phyloP scores from a whole-genome alignment of 371 early-diverging fungal genomes.

The Zancudomyces culisetae region DNA sequence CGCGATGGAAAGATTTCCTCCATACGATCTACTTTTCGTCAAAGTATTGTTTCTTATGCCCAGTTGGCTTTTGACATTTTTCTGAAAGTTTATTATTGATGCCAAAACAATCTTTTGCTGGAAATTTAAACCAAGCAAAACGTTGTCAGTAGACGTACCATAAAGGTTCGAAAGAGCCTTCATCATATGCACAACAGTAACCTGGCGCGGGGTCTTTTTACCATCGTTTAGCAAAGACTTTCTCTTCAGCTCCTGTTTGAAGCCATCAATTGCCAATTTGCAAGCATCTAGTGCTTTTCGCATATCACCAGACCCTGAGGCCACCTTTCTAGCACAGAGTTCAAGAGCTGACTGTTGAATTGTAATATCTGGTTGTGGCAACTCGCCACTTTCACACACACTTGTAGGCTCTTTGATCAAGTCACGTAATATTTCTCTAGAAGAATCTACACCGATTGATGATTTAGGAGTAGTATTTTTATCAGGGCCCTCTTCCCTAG shows the following conservation, averaged over 20 bases:
- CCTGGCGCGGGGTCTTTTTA: constrained; percentile 36
- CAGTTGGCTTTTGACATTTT: constrained; percentile 6
- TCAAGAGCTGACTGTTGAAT: constrained; percentile 78
- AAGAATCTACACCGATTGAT: constrained; percentile 1
- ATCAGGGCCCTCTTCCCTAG: constrained; percentile 2
- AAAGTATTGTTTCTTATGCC: neutral
- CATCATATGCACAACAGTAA: constrained; percentile 58
- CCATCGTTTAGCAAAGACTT: neutral
- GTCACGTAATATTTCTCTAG: neutral
- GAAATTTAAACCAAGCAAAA: constrained; percentile 42
- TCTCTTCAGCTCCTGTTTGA: constrained; percentile 25
- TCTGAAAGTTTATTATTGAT: constrained; percentile 3
- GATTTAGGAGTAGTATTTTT: neutral
- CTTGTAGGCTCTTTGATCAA: neutral
- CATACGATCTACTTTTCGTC: neutral
- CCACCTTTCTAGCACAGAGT: constrained; percentile 78
- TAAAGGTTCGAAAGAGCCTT: constrained; percentile 41
- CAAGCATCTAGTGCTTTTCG: constrained; percentile 81
- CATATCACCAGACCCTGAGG: constrained; percentile 75
- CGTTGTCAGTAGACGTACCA: constrained; percentile 39
- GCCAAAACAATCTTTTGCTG: constrained; percentile 64
- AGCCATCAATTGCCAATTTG: constrained; percentile 62
- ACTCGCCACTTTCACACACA: no score
- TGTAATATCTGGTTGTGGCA: constrained; percentile 19
- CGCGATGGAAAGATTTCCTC: no score